phyloP scores from a whole-genome alignment of 2,329 filamentous ascomycete genomes.

The Microcyclosporella mali region DNA sequence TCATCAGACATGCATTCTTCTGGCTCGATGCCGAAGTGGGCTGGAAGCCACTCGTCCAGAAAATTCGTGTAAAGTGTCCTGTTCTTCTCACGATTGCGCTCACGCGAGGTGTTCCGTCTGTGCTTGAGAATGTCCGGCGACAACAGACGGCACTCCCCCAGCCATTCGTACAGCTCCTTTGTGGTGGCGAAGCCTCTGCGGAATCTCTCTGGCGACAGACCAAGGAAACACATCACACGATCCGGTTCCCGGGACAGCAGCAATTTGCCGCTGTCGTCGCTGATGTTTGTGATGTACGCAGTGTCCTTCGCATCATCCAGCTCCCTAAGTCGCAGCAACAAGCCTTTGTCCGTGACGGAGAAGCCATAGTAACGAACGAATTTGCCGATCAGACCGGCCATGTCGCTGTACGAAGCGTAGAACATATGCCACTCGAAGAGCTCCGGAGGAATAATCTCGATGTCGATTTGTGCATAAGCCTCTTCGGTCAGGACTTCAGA shows the following conservation, averaged over 20 bases:
- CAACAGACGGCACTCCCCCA: conserved; percentile 54
- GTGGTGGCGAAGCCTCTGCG: conserved; percentile 49
- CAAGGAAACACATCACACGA: conserved; percentile 57
- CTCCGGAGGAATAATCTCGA: conserved; percentile 49
- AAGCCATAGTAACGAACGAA: conserved; percentile 61
- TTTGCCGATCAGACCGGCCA: conserved; percentile 60
- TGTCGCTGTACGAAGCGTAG: conserved; percentile 65
- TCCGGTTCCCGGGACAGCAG: conserved; percentile 54
- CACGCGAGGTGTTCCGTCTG: conserved; percentile 41
- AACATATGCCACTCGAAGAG: conserved; percentile 59
- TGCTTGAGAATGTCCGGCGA: conserved; percentile 34
- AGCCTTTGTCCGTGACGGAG: conserved; percentile 55
- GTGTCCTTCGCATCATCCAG: conserved; percentile 54
- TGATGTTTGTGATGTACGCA: conserved; percentile 11
- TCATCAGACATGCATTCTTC: no score
- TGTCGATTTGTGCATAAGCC: conserved; percentile 59
- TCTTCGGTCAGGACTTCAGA: no score
- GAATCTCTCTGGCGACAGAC: conserved; percentile 49
- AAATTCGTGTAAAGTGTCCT: conserved; percentile 56
- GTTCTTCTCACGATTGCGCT: conserved; percentile 50
- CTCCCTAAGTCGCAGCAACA: conserved; percentile 62
- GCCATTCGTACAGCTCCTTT: conserved; percentile 58
- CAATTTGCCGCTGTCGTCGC: conserved; percentile 47
- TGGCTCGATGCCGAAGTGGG: conserved; percentile 34
- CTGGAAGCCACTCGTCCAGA: conserved; percentile 58